Evolutionary conservation across 352 stramenopile species (phyloP), one percentile per base, ranked within the genome.

Genomic region (Phytophthora hybrid): DNA sequence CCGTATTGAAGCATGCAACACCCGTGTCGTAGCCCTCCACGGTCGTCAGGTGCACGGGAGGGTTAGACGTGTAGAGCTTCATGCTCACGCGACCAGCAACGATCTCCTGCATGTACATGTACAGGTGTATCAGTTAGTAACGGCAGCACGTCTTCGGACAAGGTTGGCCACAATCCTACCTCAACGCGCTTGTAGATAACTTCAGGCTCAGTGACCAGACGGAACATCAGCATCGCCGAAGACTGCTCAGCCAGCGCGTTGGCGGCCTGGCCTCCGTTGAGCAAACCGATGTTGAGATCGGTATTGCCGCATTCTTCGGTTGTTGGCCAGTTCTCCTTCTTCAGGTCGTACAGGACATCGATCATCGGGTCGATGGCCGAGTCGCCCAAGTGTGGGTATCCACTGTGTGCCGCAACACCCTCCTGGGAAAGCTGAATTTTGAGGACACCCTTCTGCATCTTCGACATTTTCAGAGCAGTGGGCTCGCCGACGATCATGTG

Each of bases 141-240:
- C 41, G 11, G 41, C 41, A n/a, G n/a, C n/a, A n/a, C n/a, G n/a
- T n/a, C n/a, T n/a, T n/a, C n/a, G n/a, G n/a, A 47, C 13, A 47
- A 47, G 41, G 10, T 47, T n/a, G 16, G 14, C n/a, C 13, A 49
- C 41, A 49, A 9, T 41, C 67, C n/a, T 66, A 85, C 81, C 69
- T 92, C 78, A 46, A 97, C 85, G 3, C 85, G 83, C 21, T 82
- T 70, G 34, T 96, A 80, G 23, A 97, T 87, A 47, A 84, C 67
- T 13, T 94, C 83, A 10, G 89, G 91, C 23, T 87, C 77, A 19
- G 80, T 87, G 23, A 89, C 95, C 55, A 97, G 65, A 32, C 91
- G 86, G 78, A 97, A 97, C 89, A 97, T 96, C 31, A 96, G 84
- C 78, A 93, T 93, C 19, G 89, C 91, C 16, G 89, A 93, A 1